Evolutionary conservation across 768 basidiomycete genomes (phyloP).

Genomic region (Tephrocybe sp.): DNA sequence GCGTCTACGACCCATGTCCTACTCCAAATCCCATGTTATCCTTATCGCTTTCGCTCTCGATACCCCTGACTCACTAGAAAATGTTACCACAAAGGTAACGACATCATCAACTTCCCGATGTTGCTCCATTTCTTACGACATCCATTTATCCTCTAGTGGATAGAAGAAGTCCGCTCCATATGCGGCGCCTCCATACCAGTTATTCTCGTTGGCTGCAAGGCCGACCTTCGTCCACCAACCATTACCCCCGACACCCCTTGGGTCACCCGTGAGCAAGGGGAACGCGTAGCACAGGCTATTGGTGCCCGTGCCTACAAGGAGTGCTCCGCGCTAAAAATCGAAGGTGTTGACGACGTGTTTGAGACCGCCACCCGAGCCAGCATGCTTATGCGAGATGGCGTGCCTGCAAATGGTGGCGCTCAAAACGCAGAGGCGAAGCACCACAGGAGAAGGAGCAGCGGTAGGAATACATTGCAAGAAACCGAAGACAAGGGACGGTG

Average conservation of each 20-base stretch:
- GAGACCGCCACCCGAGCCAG: slow-evolving; percentile 96
- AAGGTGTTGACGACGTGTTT: slow-evolving; percentile 96
- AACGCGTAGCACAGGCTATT: slow-evolving; percentile 78
- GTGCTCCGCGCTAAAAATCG: slow-evolving; percentile 86
- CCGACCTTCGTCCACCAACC: slow-evolving; percentile 74
- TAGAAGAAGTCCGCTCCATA: slow-evolving; percentile 95
- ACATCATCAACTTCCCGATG: not conserved
- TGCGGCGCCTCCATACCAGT: slow-evolving; percentile 93
- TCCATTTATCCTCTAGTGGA: slow-evolving; percentile 65
- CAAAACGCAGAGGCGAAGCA: slow-evolving; percentile 39
- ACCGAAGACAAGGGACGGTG: slow-evolving; percentile 55
- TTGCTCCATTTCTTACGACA: slow-evolving; percentile 17
- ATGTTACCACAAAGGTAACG: slow-evolving; percentile 86
- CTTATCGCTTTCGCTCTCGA: slow-evolving; percentile 97
- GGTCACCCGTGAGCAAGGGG: slow-evolving; percentile 79
- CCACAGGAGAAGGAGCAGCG: slow-evolving; percentile 56
- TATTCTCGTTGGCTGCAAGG: slow-evolving; percentile 94
- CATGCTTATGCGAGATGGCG: slow-evolving; percentile 92
- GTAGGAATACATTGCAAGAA: slow-evolving; percentile 40
- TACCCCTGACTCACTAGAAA: slow-evolving; percentile 95
- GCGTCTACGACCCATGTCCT: slow-evolving; percentile 94
- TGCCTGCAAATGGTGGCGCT: slow-evolving; percentile 45
- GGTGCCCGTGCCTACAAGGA: slow-evolving; percentile 95
- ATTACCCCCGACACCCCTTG: slow-evolving; percentile 46
- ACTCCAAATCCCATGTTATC: slow-evolving; percentile 98